phyloP scores from a whole-genome alignment of 2,329 filamentous ascomycete genomes.

The Hirsutella minnesotensis region DNA sequence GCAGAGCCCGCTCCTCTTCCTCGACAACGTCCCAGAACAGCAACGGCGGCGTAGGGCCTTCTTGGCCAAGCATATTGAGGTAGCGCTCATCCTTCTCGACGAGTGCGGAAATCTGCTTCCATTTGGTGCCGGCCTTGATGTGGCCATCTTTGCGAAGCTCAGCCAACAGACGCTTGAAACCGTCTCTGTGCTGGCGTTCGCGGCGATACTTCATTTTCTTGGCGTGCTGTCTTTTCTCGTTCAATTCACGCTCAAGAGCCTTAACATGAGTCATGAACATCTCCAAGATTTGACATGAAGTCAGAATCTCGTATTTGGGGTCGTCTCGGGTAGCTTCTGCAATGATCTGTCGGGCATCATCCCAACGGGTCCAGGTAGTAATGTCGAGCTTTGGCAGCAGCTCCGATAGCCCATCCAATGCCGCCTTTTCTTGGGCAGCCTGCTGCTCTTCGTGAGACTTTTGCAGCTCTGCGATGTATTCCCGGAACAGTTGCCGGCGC shows the following conservation, averaged over 20 bases:
- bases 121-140: slow-evolving; percentile 84
- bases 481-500: slow-evolving; percentile 80
- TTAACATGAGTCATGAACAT: slow-evolving; percentile 95
- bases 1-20: slow-evolving; percentile 81
- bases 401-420: slow-evolving; percentile 70
- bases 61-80: slow-evolving; percentile 67
- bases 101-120: slow-evolving; percentile 66
- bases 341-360: slow-evolving; percentile 75
- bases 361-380: slow-evolving; percentile 91
- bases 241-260: slow-evolving; percentile 78
- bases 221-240: slow-evolving; percentile 78
- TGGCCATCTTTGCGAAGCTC: slow-evolving; percentile 65
- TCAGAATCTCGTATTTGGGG: slow-evolving; percentile 75
- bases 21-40: slow-evolving; percentile 95
- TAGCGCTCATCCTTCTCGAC: slow-evolving; percentile 78
- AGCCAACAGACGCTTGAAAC: slow-evolving; percentile 60
- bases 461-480: slow-evolving; percentile 79
- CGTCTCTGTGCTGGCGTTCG: slow-evolving; percentile 79
- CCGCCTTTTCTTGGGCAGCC: slow-evolving; percentile 58
- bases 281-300: slow-evolving; percentile 79
- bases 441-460: slow-evolving; percentile 70
- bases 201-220: slow-evolving; percentile 70
- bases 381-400: slow-evolving; percentile 71
- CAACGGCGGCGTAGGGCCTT: slow-evolving; percentile 76
- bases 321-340: slow-evolving; percentile 68